These are phyloP conservation scores for Euphorbia tirucalli DNA, from an alignment of 345 rosid species.

Conservation along the genomic window DNA sequence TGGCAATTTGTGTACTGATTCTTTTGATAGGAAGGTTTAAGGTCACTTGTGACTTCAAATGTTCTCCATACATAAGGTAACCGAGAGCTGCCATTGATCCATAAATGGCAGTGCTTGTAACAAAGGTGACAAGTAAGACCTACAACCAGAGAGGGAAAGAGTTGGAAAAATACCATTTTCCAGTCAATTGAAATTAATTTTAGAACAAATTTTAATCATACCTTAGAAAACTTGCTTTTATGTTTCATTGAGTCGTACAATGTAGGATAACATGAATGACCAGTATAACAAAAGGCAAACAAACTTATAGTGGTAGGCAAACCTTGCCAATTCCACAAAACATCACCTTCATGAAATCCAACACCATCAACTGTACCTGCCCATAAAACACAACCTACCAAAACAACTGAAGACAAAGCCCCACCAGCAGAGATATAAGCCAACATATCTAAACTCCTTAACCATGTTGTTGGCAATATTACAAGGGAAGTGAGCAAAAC, in stretches of 20 bases:
- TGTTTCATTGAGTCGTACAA: conserved; percentile 68
- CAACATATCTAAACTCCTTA: conserved; percentile 51
- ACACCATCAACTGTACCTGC: conserved; percentile 53
- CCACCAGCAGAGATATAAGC: conserved; percentile 68
- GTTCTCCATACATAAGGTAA: conserved; percentile 59
- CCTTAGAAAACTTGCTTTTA: conserved; percentile 56
- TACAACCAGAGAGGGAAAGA: conserved; percentile 15
- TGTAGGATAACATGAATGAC: conserved; percentile 65
- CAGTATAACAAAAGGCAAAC: conserved; percentile 56
- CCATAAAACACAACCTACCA: conserved; percentile 52
- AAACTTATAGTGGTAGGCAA: conserved; percentile 56
- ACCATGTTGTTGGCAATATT: conserved; percentile 68
- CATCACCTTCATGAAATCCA: conserved; percentile 47
- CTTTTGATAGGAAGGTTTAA: conserved; percentile 52
- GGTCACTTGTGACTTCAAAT: conserved; percentile 59
- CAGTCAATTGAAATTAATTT: too few species aligned
- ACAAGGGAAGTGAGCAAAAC: conserved; percentile 46
- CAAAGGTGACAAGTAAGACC: conserved; percentile 55
- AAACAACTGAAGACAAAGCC: conserved; percentile 49
- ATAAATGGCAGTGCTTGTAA: conserved; percentile 45
- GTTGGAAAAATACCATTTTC: too few species aligned
- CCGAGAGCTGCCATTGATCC: conserved; percentile 61
- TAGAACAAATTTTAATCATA: not conserved
- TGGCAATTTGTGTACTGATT: conserved; percentile 48
- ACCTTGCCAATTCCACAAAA: conserved; percentile 41